These are phyloP conservation scores for Phytophthora tubulina DNA, from an alignment of 352 stramenopile genomes.

Conservation along the genomic window DNA sequence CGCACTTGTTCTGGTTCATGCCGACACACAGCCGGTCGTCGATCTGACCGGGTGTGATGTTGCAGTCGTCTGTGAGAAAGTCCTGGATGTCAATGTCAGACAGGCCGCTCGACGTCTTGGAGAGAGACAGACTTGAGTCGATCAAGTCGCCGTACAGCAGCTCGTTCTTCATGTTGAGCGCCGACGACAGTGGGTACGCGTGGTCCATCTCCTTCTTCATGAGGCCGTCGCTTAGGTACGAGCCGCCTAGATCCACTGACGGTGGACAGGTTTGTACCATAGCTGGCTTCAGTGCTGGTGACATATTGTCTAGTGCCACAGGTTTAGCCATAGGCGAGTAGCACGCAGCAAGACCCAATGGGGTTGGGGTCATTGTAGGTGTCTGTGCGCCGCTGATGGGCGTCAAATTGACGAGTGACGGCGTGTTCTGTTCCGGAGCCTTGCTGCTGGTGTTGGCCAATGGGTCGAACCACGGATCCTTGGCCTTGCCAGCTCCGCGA, in stretches of 20 bases:
- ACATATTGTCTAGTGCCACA: slow-evolving; percentile 88
- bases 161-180: slow-evolving; percentile 61
- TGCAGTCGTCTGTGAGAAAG: slow-evolving; percentile 83
- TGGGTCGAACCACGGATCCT: slow-evolving; percentile 88
- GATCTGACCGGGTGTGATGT: slow-evolving; percentile 63
- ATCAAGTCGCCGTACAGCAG: slow-evolving; percentile 50
- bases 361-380: slow-evolving; percentile 34
- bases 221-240: slow-evolving; percentile 49
- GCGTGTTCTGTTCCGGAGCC: slow-evolving; percentile 16
- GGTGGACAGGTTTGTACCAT: slow-evolving; percentile 62
- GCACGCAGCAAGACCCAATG: slow-evolving; percentile 56
- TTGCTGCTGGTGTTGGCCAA: slow-evolving; percentile 49
- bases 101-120: slow-evolving; percentile 30
- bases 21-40: slow-evolving; percentile 48
- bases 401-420: background rate
- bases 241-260: slow-evolving; percentile 65
- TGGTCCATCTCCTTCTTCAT: slow-evolving; percentile 54
- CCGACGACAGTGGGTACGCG: slow-evolving; percentile 46
- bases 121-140: slow-evolving; percentile 42
- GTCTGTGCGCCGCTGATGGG: slow-evolving; percentile 32
- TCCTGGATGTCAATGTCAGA: slow-evolving; percentile 84
- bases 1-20: slow-evolving; percentile 61
- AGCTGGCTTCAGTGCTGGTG: slow-evolving; percentile 77
- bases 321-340: slow-evolving; percentile 86
- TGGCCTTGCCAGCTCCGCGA: slow-evolving; percentile 82